These are phyloP conservation scores for Amanita brunnescens DNA, from an alignment of 768 basidiomycete genomes.

Conservation along the genomic window DNA sequence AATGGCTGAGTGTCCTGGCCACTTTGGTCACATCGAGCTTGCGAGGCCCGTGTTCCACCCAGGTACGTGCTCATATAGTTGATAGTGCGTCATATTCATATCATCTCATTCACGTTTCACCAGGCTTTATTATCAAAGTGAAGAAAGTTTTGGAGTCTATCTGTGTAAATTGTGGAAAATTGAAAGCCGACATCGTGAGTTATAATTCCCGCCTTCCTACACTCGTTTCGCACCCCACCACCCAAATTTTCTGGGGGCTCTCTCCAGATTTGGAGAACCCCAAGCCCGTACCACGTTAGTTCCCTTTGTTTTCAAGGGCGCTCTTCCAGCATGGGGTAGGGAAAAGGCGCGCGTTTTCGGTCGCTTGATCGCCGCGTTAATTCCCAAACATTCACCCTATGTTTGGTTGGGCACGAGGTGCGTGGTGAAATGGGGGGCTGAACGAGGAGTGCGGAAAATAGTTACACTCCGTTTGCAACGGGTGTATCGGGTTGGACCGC, in stretches of 20 bases:
- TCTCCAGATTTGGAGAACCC: slow-evolving; percentile 92
- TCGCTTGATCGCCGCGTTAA: slow-evolving; percentile 89
- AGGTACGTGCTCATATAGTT: slow-evolving; percentile 41
- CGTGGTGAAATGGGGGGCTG: slow-evolving; percentile 97
- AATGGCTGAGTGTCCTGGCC: slow-evolving; percentile 99
- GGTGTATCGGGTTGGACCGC: slow-evolving; percentile 35
- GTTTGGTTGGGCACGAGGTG: slow-evolving; percentile 79
- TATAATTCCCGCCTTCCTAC: slow-evolving; percentile 58
- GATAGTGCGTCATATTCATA: too few species aligned
- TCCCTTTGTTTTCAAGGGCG: slow-evolving; percentile 69
- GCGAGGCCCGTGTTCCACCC: slow-evolving; percentile 96
- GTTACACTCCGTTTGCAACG: slow-evolving; percentile 25
- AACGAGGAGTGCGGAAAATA: slow-evolving; percentile 87
- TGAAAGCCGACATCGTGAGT: slow-evolving; percentile 98
- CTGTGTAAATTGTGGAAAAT: slow-evolving; percentile 96
- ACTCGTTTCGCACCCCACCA: slow-evolving; percentile 93
- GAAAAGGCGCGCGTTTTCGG: slow-evolving; percentile 73
- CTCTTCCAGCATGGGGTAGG: slow-evolving; percentile 71
- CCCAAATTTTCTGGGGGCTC: slow-evolving; percentile 99
- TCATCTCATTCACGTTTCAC: background rate
- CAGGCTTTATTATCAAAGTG: slow-evolving; percentile 96
- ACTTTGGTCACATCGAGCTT: slow-evolving; percentile 98
- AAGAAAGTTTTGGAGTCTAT: slow-evolving; percentile 99
- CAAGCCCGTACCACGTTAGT: slow-evolving; percentile 80
- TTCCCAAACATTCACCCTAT: slow-evolving; percentile 51